Evolutionary conservation across 164 flowering plant species (phyloP).

Genomic region (Umbellularia californica): DNA sequence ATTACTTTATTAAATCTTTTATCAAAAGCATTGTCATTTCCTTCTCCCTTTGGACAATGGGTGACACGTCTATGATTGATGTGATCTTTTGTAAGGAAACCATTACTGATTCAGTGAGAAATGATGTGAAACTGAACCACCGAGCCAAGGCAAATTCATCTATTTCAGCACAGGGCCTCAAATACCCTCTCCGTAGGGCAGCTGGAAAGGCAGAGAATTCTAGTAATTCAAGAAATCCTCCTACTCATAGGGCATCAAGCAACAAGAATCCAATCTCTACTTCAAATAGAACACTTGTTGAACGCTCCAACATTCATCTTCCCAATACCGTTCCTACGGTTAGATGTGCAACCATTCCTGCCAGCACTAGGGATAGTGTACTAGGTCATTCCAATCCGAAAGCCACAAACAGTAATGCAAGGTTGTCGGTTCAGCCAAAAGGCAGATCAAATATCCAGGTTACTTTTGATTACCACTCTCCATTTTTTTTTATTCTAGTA

Average conservation of each 20-base stretch:
- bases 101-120: slow-evolving; percentile 6
- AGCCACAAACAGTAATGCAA: not conserved
- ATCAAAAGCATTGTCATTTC: not conserved
- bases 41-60: not conserved
- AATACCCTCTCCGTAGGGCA: not conserved
- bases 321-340: not conserved
- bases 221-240: slow-evolving; percentile 3
- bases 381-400: not conserved
- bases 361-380: not conserved
- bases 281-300: not conserved
- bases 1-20: not conserved
- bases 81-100: slow-evolving; percentile 8
- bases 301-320: not conserved
- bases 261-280: not conserved
- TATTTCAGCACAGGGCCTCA: slow-evolving; percentile 6
- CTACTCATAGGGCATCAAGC: slow-evolving; percentile 5
- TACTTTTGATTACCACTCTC: not conserved
- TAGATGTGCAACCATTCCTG: not conserved
- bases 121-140: slow-evolving; percentile 3
- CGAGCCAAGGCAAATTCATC: slow-evolving; percentile 5
- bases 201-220: slow-evolving; percentile 9
- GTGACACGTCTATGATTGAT: not conserved
- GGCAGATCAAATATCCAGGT: not conserved
- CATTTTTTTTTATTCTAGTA: not conserved
- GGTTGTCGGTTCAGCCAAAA: not conserved